phyloP scores from a whole-genome alignment of 192 early-diverging fungal species.

The Coemansia sp. region DNA sequence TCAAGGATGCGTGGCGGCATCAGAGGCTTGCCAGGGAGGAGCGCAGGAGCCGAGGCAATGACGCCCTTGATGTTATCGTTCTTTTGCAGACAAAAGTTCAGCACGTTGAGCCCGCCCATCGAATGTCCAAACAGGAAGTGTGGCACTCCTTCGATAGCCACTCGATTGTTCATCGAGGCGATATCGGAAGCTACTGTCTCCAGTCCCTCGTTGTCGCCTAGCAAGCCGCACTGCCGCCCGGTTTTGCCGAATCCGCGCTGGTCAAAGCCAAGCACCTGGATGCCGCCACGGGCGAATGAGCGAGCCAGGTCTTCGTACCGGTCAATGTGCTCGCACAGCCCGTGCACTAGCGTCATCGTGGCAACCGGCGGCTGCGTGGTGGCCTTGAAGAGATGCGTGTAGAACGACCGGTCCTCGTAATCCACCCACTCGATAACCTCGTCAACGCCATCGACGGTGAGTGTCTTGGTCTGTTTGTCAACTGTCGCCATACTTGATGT shows the following conservation, averaged over 20 bases:
- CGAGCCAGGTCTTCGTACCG: conserved; percentile 58
- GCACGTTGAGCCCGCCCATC: conserved; percentile 52
- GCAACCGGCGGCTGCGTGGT: conserved; percentile 42
- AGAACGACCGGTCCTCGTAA: conserved; percentile 20
- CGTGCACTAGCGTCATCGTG: conserved; percentile 58
- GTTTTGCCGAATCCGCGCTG: conserved; percentile 66
- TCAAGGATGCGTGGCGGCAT: conserved; percentile 29
- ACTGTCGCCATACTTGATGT: not conserved
- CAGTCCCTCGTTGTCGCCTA: conserved; percentile 53
- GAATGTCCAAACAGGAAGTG: conserved; percentile 64
- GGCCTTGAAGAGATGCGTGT: conserved; percentile 35
- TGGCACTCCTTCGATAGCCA: conserved; percentile 37
- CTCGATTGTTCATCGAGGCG: conserved; percentile 25
- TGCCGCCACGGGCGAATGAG: conserved; percentile 53
- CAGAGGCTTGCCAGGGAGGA: conserved; percentile 34
- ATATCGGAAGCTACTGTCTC: conserved; percentile 47
- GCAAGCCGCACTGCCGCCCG: conserved; percentile 38
- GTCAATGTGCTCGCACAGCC: conserved; percentile 62
- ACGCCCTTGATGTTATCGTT: conserved; percentile 34
- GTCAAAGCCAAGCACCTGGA: conserved; percentile 58
- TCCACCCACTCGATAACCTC: conserved; percentile 38
- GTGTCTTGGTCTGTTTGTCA: conserved; percentile 5
- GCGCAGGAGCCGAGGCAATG: conserved; percentile 35
- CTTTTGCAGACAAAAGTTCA: conserved; percentile 27
- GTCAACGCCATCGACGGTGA: conserved; percentile 23